Conservation (phyloP, 2,329 filamentous ascomycete species). For the Hirsutella rhossiliensis region DNA sequence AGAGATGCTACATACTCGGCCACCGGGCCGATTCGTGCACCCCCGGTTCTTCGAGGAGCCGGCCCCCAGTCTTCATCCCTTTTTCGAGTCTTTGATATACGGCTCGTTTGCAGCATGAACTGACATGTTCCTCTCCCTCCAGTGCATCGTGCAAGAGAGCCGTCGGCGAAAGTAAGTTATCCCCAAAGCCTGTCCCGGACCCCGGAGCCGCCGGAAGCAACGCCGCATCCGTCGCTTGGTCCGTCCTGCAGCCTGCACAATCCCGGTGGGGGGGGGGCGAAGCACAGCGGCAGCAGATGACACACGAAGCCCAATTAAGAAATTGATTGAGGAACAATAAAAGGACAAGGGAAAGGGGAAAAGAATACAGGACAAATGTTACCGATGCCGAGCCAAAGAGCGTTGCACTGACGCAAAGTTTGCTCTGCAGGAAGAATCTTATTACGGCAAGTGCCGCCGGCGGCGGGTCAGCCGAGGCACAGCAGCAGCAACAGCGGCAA, state of each 20-base stretch:
- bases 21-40: not conserved
- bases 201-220: conserved; percentile 1
- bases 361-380: not conserved
- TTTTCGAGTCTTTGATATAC: too few relatives aligned
- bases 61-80: too few relatives aligned
- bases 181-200: not conserved
- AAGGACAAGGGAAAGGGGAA: not conserved
- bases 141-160: conserved; percentile 65
- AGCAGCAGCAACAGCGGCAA: conserved; percentile 1
- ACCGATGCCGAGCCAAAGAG: not conserved
- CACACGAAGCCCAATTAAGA: too few relatives aligned
- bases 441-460: conserved; percentile 22
- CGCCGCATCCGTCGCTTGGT: not conserved
- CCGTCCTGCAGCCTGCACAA: not conserved
- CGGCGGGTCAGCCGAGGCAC: conserved; percentile 25
- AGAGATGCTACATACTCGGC: too few relatives aligned
- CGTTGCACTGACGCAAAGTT: conserved; percentile 11
- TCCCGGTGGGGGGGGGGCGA: not conserved
- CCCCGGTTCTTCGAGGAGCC: too few relatives aligned
- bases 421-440: conserved; percentile 29
- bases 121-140: not conserved
- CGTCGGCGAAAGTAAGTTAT: conserved; percentile 69
- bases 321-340: too few relatives aligned
- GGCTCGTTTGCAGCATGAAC: too few relatives aligned
- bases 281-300: too few relatives aligned